Evolutionary conservation across 2,329 filamentous ascomycete species (phyloP).

Genomic region (Emergomyces africanus): DNA sequence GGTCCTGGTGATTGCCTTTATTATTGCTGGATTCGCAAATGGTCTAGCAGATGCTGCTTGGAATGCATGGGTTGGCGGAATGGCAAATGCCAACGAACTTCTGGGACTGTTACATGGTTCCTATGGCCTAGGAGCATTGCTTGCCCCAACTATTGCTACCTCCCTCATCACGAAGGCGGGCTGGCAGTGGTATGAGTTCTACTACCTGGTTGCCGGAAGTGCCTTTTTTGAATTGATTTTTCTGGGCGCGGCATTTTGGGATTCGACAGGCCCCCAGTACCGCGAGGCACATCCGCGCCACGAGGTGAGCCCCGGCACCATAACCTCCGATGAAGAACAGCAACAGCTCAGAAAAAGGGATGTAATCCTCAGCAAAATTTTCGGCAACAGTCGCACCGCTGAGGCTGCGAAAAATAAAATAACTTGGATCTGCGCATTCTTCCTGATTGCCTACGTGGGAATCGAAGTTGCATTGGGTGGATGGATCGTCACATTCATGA

Average conservation of each 20-base stretch:
- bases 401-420: conserved; percentile 30
- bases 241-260: conserved; percentile 47
- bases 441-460: conserved; percentile 68
- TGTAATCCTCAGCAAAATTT: conserved; percentile 2
- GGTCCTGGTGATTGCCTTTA: conserved; percentile 50
- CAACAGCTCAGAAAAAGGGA: not conserved
- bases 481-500: conserved; percentile 82
- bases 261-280: conserved; percentile 43
- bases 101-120: conserved; percentile 56
- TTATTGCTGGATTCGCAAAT: conserved; percentile 57
- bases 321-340: not conserved
- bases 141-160: conserved; percentile 59
- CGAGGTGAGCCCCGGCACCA: conserved; percentile 6
- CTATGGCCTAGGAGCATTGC: conserved; percentile 56
- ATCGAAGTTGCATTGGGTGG: conserved; percentile 58
- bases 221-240: conserved; percentile 43
- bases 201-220: conserved; percentile 55
- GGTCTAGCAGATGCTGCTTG: conserved; percentile 44
- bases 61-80: conserved; percentile 53
- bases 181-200: conserved; percentile 57
- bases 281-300: conserved; percentile 23
- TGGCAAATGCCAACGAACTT: conserved; percentile 59
- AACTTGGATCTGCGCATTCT: conserved; percentile 59
- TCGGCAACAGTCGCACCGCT: conserved; percentile 13
- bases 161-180: conserved; percentile 52